Conservation (phyloP, 352 stramenopile species). For the Globisporangium lucens region DNA sequence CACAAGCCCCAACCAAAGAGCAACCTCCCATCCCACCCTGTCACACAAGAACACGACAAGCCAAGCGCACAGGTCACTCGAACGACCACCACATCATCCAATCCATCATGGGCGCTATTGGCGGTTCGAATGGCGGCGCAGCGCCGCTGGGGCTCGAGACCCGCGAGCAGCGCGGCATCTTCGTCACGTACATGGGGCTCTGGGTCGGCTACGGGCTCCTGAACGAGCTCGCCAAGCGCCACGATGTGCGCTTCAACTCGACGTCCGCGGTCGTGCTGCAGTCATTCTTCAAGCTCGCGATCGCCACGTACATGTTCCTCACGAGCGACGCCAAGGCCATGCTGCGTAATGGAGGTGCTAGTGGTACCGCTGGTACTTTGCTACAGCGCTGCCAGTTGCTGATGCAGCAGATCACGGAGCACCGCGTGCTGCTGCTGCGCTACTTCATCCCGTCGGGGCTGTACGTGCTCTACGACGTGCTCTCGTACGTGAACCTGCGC, state of each 20-base stretch:
- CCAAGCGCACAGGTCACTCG: neutral
- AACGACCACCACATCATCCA: neutral
- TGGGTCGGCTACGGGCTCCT: constrained; percentile 78
- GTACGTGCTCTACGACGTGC: constrained; percentile 81
- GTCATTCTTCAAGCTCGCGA: constrained; percentile 63
- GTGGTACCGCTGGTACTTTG: constrained; percentile 14
- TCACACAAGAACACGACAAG: constrained; percentile 2
- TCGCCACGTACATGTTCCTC: constrained; percentile 72
- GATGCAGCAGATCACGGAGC: constrained; percentile 29
- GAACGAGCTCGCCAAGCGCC: constrained; percentile 73
- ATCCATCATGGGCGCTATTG: neutral
- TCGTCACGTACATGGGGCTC: constrained; percentile 76
- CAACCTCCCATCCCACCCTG: neutral
- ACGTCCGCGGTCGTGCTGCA: constrained; percentile 73
- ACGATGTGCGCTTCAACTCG: constrained; percentile 69
- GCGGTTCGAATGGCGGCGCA: neutral
- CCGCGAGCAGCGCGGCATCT: constrained; percentile 62
- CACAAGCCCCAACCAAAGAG: neutral
- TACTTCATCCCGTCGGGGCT: constrained; percentile 76
- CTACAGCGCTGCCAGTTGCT: constrained; percentile 30
- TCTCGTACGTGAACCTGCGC: constrained; percentile 81
- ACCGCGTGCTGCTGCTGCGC: constrained; percentile 49
- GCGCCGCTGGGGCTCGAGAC: constrained; percentile 74
- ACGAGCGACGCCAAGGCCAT: constrained; percentile 32
- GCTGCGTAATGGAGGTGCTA: constrained; percentile 1